Evolutionary conservation across 208 protist genomes (phyloP).

Genomic region (Leishmania mexicana): DNA sequence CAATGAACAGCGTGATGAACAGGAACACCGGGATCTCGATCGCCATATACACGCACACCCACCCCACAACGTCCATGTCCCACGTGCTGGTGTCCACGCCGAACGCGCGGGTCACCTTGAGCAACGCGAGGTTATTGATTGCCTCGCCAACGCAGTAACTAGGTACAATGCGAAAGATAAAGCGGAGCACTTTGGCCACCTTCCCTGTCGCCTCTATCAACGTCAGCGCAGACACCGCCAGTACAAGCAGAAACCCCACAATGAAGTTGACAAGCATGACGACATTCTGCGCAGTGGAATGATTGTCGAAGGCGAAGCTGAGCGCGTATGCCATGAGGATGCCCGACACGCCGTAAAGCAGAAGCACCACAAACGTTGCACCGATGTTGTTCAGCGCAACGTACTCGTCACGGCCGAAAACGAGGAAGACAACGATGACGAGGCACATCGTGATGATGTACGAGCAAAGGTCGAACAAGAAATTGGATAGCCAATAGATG

Average conservation of each 20-base stretch:
- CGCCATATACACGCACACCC: conserved; percentile 48
- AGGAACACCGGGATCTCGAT: conserved; percentile 40
- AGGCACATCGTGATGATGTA: conserved; percentile 41
- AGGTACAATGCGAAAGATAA: conserved; percentile 49
- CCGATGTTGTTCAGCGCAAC: conserved; percentile 23
- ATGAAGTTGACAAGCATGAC: conserved; percentile 47
- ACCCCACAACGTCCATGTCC: conserved; percentile 30
- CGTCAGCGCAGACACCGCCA: conserved; percentile 33
- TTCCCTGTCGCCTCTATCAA: background rate
- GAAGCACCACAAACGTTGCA: conserved; percentile 27
- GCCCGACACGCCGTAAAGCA: conserved; percentile 45
- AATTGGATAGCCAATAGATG: conserved; percentile 64
- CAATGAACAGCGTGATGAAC: conserved; percentile 35
- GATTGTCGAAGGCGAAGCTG: conserved; percentile 45
- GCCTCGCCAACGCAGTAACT: conserved; percentile 54
- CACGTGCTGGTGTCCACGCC: conserved; percentile 8
- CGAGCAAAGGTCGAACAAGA: conserved; percentile 49
- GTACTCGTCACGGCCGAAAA: conserved; percentile 51
- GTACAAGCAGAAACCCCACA: conserved; percentile 45
- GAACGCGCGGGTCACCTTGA: conserved; percentile 4
- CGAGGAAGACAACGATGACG: conserved; percentile 30
- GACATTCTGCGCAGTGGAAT: conserved; percentile 47
- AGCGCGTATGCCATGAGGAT: conserved; percentile 32
- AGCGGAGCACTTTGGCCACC: conserved; percentile 24
- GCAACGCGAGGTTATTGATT: conserved; percentile 40